Evolutionary conservation across 176 grass and related monocot species (phyloP), one percentile per base, ranked within the genome.

Genomic region (Phyllostachys edulis): DNA sequence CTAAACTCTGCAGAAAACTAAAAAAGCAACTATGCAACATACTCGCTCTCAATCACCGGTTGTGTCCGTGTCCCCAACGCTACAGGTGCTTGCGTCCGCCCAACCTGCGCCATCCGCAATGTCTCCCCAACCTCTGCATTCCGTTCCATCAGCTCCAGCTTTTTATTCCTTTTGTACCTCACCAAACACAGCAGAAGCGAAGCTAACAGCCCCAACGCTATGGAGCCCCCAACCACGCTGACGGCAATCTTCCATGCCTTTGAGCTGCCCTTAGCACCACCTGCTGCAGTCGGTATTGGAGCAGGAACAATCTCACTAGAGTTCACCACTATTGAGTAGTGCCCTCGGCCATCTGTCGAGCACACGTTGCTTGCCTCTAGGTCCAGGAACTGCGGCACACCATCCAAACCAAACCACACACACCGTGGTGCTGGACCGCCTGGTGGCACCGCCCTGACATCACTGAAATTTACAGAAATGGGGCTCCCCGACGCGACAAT

Each of bases 311-410:
- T 46, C 42, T 21, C 87, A 8, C 62, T 94, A 18, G 91, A 87
- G 80, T 94, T 99, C 37, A 94, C 89, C 77, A 93, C 97, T n/a
- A 99, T 91, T 2, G 91, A 90, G 20, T 96, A 86, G 84, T 99
- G 97, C 24, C 97, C 97, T 36, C 85, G 86, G 9, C 75, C 78
- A 41, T 63, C 86, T 0, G 80, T 84, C 3, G 73, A 41, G 75
- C 97, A 99, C 12, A 69, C 63, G 38, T 82, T 86, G 50, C 41
- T 79, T 10, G 66, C 79, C 73, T 72, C 86, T 55, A 92, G 47
- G 65, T 90, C 90, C 83, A 61, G 71, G 90, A 99, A 89, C 77
- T 91, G 72, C 20, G 90, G 85, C 60, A 73, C 49, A 1, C 93
- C 91, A 24, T 88, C 66, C 63, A 92, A 36, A 85, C 78, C 75